Percentiles rank a stretch among this genome's conserved stretches.
Evolutionary conservation across 139 green algal species (phyloP).

Genomic region (Zygnema cylindricum): DNA sequence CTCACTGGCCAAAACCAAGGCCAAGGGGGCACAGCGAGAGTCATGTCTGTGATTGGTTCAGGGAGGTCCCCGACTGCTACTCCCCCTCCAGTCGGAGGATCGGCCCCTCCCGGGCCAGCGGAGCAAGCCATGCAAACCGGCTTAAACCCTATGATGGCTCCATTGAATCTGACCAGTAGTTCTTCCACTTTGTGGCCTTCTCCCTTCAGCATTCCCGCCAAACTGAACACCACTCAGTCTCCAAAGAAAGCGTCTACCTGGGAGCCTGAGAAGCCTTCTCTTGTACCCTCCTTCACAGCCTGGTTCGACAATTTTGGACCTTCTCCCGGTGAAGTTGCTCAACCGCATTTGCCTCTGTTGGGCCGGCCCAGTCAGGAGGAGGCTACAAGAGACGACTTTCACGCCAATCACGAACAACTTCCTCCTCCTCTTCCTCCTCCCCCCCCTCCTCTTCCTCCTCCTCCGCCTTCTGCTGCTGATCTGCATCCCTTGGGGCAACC

Average conservation of each 20-base stretch:
- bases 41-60: not conserved
- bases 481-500: too few relatives aligned
- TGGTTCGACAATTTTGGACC: not conserved
- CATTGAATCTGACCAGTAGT: not conserved
- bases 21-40: not conserved
- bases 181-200: not conserved
- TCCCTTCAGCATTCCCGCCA: not conserved
- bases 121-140: not conserved
- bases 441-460: not conserved
- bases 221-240: not conserved
- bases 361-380: not conserved
- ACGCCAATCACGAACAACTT: too few relatives aligned
- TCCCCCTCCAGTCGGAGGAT: not conserved
- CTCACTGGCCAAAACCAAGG: not conserved
- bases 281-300: not conserved
- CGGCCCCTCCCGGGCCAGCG: not conserved
- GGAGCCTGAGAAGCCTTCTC: not conserved
- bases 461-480: too few relatives aligned
- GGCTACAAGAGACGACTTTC: not conserved
- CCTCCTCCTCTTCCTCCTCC: not conserved
- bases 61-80: not conserved
- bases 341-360: not conserved
- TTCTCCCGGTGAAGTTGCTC: not conserved
- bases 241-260: not conserved
- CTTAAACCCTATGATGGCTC: not conserved